Conservation (phyloP, 495 filamentous ascomycete species). For the Xylaria curta region DNA sequence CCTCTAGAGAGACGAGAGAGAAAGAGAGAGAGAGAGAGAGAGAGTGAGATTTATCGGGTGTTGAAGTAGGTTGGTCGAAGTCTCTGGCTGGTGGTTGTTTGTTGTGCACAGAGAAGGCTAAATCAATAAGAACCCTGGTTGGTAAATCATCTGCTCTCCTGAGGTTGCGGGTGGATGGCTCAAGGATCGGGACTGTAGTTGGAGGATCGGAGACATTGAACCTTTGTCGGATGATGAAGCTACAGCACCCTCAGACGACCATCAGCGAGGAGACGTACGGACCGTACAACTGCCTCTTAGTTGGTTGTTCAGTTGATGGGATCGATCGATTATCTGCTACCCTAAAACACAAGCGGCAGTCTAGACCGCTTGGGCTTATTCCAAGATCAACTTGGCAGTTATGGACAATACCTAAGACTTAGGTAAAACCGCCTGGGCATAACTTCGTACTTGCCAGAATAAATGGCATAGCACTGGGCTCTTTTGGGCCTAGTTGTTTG, state of each 20-base stretch:
- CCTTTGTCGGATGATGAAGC: constrained; percentile 18
- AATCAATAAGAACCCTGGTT: constrained; percentile 22
- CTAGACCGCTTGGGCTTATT: constrained; percentile 17
- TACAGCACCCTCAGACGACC: constrained; percentile 5
- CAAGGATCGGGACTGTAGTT: constrained; percentile 36
- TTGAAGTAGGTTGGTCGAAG: neutral
- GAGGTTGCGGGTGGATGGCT: constrained; percentile 30
- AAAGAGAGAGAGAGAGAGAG: too few relatives aligned
- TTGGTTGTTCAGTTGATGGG: neutral
- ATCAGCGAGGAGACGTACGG: neutral
- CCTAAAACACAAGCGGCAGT: constrained; percentile 6
- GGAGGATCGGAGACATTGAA: constrained; percentile 38
- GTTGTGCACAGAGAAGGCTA: neutral
- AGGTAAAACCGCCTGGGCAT: neutral
- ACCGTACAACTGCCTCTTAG: neutral
- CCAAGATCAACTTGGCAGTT: too few relatives aligned
- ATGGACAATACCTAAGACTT: neutral
- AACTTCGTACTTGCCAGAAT: too few relatives aligned
- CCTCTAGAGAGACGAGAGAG: constrained; percentile 5
- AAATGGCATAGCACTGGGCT: too few relatives aligned
- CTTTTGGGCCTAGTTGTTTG: too few relatives aligned
- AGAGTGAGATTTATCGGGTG: neutral
- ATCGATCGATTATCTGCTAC: constrained; percentile 3
- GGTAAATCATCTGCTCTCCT: constrained; percentile 21
- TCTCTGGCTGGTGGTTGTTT: neutral